Evolutionary conservation across 768 basidiomycete species (phyloP), one percentile per base, ranked within the genome.

Genomic region (Pluteus cervinus): DNA sequence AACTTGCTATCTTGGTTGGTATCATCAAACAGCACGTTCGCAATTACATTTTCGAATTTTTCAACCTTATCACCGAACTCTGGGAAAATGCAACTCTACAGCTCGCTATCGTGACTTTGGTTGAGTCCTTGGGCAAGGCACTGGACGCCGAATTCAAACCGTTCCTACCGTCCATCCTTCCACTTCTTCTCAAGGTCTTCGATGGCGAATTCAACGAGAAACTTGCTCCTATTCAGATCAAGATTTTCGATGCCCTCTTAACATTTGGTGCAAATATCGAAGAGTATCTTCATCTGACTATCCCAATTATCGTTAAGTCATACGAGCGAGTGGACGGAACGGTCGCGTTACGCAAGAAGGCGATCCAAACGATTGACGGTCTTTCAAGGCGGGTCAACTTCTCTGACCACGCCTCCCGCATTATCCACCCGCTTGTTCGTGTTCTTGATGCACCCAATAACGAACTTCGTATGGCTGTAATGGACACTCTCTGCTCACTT

Each of bases 11-110:
- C 45, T 76, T 99, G 36, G 85, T 97, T 37, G 81, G 86, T 22
- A 96, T 98, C 55, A 91, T 98, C 65, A 96, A 93, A 59, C 91
- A 94, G 56, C 96, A 98, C 55, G 81, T 98, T 43, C 83, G 94
- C 39, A 92, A 88, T 51, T 91, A 90, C 57, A 82, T 89, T 44
- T 75, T 79, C 1, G 84, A 89, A 8, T 73, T 98, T 21, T 90
- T 97, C 60, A 70, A 63, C 29, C 72, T 98, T 24, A 79, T 97
- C 34, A 81, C 77, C 16, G 91, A 96, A 40, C 78, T 94, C 32
- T 99, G 96, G 94, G 84, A 91, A 21, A 85, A 80, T 42, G 61
- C 67, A 4, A 66, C 81, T 7, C 71, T 97, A 16, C 94, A 98
- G 50, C 72, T 93, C 32, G 90, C 92, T 4, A 82, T 98, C 29